Base-by-base conservation (phyloP, 371 early-diverging fungal species). In the Saksenaea vasiformis region DNA sequence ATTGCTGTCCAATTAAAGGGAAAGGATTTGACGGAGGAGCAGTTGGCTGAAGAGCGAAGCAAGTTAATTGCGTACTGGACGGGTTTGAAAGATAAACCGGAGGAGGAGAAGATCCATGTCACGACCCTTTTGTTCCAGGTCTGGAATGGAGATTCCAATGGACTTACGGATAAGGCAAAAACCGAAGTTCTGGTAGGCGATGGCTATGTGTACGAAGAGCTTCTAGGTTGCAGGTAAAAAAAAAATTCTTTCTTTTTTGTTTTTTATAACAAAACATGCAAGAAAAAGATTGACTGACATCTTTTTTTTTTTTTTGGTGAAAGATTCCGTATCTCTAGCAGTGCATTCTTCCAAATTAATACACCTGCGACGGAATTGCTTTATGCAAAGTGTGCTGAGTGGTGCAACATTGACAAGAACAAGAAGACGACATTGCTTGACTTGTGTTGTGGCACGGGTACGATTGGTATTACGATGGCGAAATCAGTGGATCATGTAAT, bases 381-480 rank as follows among this genome's bases (percentile, higher is more conserved):
- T 47, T 91, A 91, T 67, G 63, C 78, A 34, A 72, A 74, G 57
- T 80, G 80, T 58, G 73, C 77, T 24, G 75, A 78, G 54, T 76
- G 85, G 78, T 68, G 74, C 54, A 72, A 73, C 47, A 65, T 79
- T 24, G 71, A 73, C 60, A 58, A 69, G 17, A 66, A 34, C 31
- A 83, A 82, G 54, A 70, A 73, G 53, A 70, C 74, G 2, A 78
- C 78, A 1, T 67, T 92, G 24, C 72, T 93, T 26, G 94, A 94
- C 69, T 73, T 95, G 17, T 95, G 95, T 76, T 93, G 93, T 73
- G 95, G 95, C 24, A 93, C 94, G 5, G 94, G 94, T 27, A 92
- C 93, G 10, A 93, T 95, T 69, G 95, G 95, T 22, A 86, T 94
- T 44, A 85, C 87, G 13, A 85, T 93, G 87, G 89, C 94, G 1